These are phyloP conservation scores for Cystofilobasidium ferigula DNA, from an alignment of 768 basidiomycete genomes.

Conservation along the genomic window DNA sequence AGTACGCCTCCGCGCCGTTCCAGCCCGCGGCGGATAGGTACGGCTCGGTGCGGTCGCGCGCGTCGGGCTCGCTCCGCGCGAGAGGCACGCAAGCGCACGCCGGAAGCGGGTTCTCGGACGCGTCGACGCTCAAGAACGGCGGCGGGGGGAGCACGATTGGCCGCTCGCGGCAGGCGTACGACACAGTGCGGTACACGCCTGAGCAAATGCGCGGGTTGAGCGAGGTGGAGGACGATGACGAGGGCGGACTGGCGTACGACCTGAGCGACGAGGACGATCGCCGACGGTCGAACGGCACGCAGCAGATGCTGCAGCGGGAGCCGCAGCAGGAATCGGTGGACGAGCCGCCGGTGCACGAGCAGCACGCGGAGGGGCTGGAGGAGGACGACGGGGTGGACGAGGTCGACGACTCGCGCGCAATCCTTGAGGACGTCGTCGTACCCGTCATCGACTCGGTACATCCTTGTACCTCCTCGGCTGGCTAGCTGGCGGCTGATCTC, in stretches of 20 bases:
- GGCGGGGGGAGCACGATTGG: background rate
- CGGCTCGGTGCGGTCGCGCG: constrained; percentile 6
- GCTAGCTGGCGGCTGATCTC: background rate
- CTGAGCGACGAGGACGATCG: background rate
- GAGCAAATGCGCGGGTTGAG: background rate
- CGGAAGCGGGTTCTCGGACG: constrained; percentile 1
- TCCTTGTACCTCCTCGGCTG: constrained; percentile 20
- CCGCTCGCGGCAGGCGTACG: background rate
- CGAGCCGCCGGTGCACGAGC: constrained; percentile 9
- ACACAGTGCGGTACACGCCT: constrained; percentile 2
- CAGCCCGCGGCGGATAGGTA: background rate
- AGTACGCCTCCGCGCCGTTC: background rate
- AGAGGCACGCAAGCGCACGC: background rate
- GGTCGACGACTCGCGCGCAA: constrained; percentile 43
- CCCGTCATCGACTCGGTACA: constrained; percentile 92
- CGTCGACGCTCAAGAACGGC: constrained; percentile 3
- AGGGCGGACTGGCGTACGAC: constrained; percentile 14
- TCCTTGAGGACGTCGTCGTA: constrained; percentile 87
- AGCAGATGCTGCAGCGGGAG: background rate
- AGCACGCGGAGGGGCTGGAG: constrained; percentile 24
- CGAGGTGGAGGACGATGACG: background rate
- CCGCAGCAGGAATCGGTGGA: constrained; percentile 2
- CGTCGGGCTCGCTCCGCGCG: background rate
- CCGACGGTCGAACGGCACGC: background rate
- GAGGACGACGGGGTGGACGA: constrained; percentile 34